Conservation (phyloP, 768 basidiomycete species). For the Xerocomellus amylosporus region DNA sequence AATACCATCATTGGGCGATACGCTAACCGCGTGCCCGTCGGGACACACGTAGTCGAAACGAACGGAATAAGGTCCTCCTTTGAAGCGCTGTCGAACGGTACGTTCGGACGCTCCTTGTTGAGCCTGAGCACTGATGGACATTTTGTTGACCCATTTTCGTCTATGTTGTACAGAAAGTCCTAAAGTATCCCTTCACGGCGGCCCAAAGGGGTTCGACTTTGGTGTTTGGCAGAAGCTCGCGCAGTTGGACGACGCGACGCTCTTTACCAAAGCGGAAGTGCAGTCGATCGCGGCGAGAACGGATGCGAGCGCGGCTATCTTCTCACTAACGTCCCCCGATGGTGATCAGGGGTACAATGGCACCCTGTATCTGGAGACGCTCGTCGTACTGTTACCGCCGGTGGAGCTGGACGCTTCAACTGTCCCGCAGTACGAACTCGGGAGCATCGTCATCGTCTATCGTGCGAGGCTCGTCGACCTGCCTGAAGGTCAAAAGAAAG, state of each 20-base stretch:
- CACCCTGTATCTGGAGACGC: constrained; percentile 54
- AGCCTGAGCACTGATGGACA: not conserved
- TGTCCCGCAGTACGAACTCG: constrained; percentile 48
- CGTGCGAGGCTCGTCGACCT: constrained; percentile 59
- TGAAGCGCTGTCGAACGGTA: constrained; percentile 40
- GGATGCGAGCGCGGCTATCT: constrained; percentile 44
- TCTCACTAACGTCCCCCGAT: constrained; percentile 55
- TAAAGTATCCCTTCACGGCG: constrained; percentile 69
- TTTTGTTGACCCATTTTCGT: constrained; percentile 8
- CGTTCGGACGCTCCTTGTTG: not conserved
- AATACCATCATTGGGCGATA: constrained; percentile 75
- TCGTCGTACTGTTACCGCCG: constrained; percentile 48
- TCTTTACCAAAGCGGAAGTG: constrained; percentile 59
- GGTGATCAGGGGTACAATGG: constrained; percentile 76
- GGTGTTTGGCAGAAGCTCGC: constrained; percentile 49
- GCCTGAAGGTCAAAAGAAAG: constrained; percentile 37
- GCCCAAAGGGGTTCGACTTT: constrained; percentile 62
- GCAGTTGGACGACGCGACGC: constrained; percentile 37
- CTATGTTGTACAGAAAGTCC: constrained; percentile 38
- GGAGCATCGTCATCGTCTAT: constrained; percentile 65
- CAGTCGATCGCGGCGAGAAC: constrained; percentile 37
- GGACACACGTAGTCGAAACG: constrained; percentile 49
- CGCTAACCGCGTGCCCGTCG: constrained; percentile 68
- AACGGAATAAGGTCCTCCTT: constrained; percentile 50
- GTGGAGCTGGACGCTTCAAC: constrained; percentile 25